Evolutionary conservation across 2,329 filamentous ascomycete species (phyloP).

Genomic region (Sordariomycetes sp.): DNA sequence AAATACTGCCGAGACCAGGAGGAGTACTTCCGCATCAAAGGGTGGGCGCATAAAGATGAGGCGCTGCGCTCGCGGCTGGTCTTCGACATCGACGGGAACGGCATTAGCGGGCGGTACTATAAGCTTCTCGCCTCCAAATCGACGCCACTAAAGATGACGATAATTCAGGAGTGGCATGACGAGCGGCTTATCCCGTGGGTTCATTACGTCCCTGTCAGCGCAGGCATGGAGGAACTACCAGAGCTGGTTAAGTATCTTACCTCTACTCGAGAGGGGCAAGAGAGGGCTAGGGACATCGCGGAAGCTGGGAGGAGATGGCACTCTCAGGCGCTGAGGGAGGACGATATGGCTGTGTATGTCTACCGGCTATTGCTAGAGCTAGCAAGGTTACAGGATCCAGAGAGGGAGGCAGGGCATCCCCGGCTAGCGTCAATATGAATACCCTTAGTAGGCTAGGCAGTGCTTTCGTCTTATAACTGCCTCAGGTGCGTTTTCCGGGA

Average conservation of each 20-base stretch:
- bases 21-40: constrained; percentile 16
- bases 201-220: constrained; percentile 43
- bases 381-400: constrained; percentile 26
- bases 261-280: constrained; percentile 31
- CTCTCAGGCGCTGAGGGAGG: constrained; percentile 37
- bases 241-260: constrained; percentile 37
- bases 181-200: constrained; percentile 44
- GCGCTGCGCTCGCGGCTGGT: constrained; percentile 27
- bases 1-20: constrained; percentile 23
- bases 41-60: constrained; percentile 21
- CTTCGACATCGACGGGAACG: constrained; percentile 46
- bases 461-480: too few species aligned
- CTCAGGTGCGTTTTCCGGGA: too few species aligned
- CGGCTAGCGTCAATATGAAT: background rate
- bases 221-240: constrained; percentile 37
- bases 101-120: constrained; percentile 42
- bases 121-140: constrained; percentile 35
- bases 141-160: constrained; percentile 37
- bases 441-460: too few species aligned
- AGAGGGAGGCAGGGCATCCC: constrained; percentile 2
- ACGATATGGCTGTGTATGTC: constrained; percentile 49
- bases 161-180: constrained; percentile 48
- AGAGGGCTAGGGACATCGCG: constrained; percentile 38
- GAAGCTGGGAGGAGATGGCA: constrained; percentile 44
- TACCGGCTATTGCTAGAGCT: constrained; percentile 52